phyloP scores from a whole-genome alignment of 192 early-diverging fungal genomes.

The Lobosporangium transversale region DNA sequence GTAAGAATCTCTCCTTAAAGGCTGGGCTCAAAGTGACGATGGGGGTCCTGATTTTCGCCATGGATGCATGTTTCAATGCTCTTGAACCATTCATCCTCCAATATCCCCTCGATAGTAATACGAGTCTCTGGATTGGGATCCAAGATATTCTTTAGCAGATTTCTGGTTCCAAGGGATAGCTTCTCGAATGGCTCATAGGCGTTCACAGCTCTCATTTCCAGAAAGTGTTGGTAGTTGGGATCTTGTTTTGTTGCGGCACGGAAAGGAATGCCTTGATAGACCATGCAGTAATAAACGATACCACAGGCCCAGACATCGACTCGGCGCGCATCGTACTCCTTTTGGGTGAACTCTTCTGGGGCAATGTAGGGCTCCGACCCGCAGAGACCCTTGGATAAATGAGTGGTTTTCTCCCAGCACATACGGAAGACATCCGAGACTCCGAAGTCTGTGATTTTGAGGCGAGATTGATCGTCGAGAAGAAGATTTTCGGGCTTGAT shows the following conservation, averaged over 20 bases:
- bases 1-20: too few species aligned
- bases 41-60: conserved; percentile 51
- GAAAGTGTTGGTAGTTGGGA: conserved; percentile 70
- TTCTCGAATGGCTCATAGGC: conserved; percentile 82
- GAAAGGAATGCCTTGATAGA: conserved; percentile 75
- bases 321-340: conserved; percentile 89
- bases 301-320: conserved; percentile 96
- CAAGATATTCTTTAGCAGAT: conserved; percentile 82
- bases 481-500: conserved; percentile 91
- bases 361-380: conserved; percentile 98
- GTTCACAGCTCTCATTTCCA: conserved; percentile 57
- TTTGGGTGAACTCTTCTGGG: conserved; percentile 80
- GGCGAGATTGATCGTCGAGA: conserved; percentile 76
- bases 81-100: conserved; percentile 83
- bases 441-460: conserved; percentile 99
- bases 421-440: conserved; percentile 95
- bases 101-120: conserved; percentile 73
- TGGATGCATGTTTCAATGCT: conserved; percentile 69
- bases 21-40: conserved; percentile 43
- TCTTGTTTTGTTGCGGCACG: conserved; percentile 68
- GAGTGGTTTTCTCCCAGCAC: conserved; percentile 80
- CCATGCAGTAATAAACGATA: conserved; percentile 89
- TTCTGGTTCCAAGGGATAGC: conserved; percentile 70
- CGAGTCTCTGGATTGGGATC: conserved; percentile 81
- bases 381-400: conserved; percentile 88